Conservation (phyloP, 768 basidiomycete species). For the Rhodotorula taiwanensis region DNA sequence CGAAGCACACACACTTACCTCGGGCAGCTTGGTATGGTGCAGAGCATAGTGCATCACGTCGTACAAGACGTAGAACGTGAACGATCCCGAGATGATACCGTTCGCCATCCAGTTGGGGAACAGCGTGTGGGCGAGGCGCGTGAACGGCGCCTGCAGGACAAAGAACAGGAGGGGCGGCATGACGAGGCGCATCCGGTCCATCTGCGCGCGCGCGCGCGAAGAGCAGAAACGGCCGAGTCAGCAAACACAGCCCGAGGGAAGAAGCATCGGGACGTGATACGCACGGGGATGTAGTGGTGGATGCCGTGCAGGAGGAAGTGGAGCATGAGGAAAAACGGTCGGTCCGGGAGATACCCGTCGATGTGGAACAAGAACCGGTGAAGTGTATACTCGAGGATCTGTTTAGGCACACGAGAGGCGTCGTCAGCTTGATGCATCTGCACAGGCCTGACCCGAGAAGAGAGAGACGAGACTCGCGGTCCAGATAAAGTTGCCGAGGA, state of each 20-base stretch:
- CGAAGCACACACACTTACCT: conserved; percentile 1
- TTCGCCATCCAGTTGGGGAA: conserved; percentile 83
- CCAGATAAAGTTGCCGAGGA: conserved; percentile 83
- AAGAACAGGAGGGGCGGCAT: conserved; percentile 89
- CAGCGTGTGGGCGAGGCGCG: conserved; percentile 67
- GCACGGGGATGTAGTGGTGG: conserved; percentile 88
- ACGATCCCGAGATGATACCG: conserved; percentile 79
- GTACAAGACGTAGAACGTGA: conserved; percentile 48
- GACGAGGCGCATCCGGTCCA: conserved; percentile 68
- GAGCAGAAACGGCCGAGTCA: background rate
- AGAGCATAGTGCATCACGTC: conserved; percentile 40
- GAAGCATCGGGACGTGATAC: conserved; percentile 35
- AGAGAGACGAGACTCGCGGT: conserved; percentile 51
- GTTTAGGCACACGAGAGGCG: background rate
- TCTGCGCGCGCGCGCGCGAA: conserved; percentile 8
- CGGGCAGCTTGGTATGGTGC: conserved; percentile 28
- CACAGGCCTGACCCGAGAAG: background rate
- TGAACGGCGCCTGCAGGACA: conserved; percentile 74
- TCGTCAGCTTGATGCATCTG: no score
- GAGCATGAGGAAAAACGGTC: conserved; percentile 65
- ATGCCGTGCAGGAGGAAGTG: conserved; percentile 93
- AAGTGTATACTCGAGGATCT: conserved; percentile 64
- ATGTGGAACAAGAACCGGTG: conserved; percentile 98
- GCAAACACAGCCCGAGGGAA: background rate
- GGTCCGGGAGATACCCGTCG: conserved; percentile 78